phyloP scores from a whole-genome alignment of 768 basidiomycete species.

The Pleurotus djamor region DNA sequence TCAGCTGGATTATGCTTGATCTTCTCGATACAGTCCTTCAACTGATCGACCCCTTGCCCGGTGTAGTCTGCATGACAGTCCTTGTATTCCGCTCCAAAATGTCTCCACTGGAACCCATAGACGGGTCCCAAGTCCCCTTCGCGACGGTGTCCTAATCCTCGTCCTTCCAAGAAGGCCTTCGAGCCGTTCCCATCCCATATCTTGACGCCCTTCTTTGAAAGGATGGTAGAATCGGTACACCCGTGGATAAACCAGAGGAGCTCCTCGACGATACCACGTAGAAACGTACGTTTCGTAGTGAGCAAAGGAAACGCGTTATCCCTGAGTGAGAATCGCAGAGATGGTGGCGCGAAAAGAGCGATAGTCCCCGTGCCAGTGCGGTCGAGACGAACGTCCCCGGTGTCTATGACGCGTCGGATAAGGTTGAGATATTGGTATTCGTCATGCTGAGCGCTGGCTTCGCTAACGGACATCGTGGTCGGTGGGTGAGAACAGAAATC shows the following conservation, averaged over 20 bases:
- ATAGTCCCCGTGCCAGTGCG: constrained; percentile 95
- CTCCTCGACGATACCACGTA: constrained; percentile 90
- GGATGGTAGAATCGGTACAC: constrained; percentile 72
- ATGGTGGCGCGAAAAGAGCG: constrained; percentile 88
- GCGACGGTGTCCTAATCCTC: constrained; percentile 80
- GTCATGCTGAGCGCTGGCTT: constrained; percentile 47
- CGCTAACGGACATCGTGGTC: background rate
- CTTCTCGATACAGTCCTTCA: constrained; percentile 85
- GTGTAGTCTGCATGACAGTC: constrained; percentile 76
- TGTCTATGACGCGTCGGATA: constrained; percentile 70
- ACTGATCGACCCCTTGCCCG: constrained; percentile 90
- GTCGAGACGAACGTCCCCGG: constrained; percentile 80
- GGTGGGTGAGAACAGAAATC: background rate
- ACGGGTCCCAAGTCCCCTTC: constrained; percentile 96
- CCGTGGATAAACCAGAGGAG: constrained; percentile 93
- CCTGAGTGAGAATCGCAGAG: constrained; percentile 85
- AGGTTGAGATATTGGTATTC: constrained; percentile 90
- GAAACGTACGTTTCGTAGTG: constrained; percentile 94
- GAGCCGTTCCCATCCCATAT: constrained; percentile 99
- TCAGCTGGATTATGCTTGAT: constrained; percentile 94
- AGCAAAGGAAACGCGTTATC: constrained; percentile 79
- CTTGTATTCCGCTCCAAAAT: constrained; percentile 84
- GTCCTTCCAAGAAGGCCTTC: constrained; percentile 78
- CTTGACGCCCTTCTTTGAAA: constrained; percentile 82
- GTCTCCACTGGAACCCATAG: constrained; percentile 97